Evolutionary conservation across 192 early-diverging fungal genomes (phyloP).

Genomic region (Lobosporangium transversale): DNA sequence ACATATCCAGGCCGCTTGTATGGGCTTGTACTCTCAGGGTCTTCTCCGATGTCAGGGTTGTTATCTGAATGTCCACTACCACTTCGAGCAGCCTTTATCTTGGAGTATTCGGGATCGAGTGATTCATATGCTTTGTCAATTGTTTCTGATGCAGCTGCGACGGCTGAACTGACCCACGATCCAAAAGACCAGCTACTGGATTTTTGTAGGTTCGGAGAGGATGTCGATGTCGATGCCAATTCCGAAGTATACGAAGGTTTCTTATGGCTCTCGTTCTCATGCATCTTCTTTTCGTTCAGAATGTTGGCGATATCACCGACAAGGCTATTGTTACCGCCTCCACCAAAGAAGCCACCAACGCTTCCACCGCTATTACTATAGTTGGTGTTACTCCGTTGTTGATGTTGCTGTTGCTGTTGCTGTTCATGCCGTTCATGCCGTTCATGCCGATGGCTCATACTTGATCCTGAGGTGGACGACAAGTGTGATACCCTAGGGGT

Average conservation of each 20-base stretch:
- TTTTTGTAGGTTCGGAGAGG: slow-evolving; percentile 18
- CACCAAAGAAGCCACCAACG: not conserved
- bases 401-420: not conserved
- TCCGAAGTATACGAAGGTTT: not conserved
- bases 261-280: not conserved
- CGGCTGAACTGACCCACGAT: slow-evolving; percentile 50
- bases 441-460: slow-evolving; percentile 50
- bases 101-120: slow-evolving; percentile 44
- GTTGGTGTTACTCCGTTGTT: not conserved
- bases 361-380: slow-evolving; percentile 1
- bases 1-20: slow-evolving; percentile 48
- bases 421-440: not conserved
- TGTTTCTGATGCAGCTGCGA: slow-evolving; percentile 33
- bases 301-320: slow-evolving; percentile 36
- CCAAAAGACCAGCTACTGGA: slow-evolving; percentile 52
- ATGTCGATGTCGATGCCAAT: not conserved
- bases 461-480: slow-evolving; percentile 14
- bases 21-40: slow-evolving; percentile 7
- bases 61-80: not conserved
- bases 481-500: slow-evolving; percentile 20
- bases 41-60: not conserved
- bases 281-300: slow-evolving; percentile 32
- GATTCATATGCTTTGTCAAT: slow-evolving; percentile 49
- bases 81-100: slow-evolving; percentile 24
- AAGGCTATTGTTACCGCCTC: slow-evolving; percentile 20